A percentile compares a stretch with the other conserved stretches of the same genome.
These are phyloP conservation scores for Syzygium syzygioides DNA, from an alignment of 441 rosid species.

Conservation along the genomic window DNA sequence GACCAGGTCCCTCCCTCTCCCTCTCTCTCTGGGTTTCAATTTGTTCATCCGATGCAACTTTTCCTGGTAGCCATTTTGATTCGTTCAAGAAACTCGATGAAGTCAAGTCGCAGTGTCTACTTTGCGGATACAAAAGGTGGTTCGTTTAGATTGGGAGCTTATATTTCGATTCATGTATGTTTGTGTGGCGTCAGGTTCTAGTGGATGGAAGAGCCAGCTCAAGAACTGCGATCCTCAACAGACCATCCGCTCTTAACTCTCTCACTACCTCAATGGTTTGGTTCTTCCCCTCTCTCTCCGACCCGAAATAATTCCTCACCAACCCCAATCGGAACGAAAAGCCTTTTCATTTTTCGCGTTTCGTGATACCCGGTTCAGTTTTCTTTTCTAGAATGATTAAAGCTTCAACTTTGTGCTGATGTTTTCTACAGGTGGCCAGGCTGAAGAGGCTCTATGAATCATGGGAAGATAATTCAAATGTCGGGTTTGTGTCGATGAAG, in stretches of 20 bases:
- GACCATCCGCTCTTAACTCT: slow-evolving; percentile 73
- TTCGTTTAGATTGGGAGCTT: not conserved
- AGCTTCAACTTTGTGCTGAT: not conserved
- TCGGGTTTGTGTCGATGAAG: slow-evolving; percentile 86
- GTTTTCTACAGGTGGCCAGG: slow-evolving; percentile 45
- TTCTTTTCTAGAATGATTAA: not conserved
- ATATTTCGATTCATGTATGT: not conserved
- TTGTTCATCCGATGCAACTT: not conserved
- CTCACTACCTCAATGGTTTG: slow-evolving; percentile 65
- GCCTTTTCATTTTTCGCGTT: not conserved
- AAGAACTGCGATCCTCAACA: slow-evolving; percentile 80
- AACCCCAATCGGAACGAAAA: not conserved
- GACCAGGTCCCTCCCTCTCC: slow-evolving; percentile 45
- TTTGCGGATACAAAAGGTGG: too few relatives aligned
- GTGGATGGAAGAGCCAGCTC: slow-evolving; percentile 92
- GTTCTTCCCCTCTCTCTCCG: not conserved
- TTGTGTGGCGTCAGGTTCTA: slow-evolving; percentile 42
- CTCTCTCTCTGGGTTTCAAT: not conserved
- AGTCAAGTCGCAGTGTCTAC: too few relatives aligned
- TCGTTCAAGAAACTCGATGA: too few relatives aligned
- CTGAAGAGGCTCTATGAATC: slow-evolving; percentile 73
- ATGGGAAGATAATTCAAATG: slow-evolving; percentile 93
- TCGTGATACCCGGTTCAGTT: fast-evolving
- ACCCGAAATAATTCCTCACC: fast-evolving
- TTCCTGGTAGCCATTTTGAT: not conserved